These are phyloP conservation scores for Cercospora sp. DNA, from an alignment of 2,329 filamentous ascomycete genomes.

Conservation along the genomic window DNA sequence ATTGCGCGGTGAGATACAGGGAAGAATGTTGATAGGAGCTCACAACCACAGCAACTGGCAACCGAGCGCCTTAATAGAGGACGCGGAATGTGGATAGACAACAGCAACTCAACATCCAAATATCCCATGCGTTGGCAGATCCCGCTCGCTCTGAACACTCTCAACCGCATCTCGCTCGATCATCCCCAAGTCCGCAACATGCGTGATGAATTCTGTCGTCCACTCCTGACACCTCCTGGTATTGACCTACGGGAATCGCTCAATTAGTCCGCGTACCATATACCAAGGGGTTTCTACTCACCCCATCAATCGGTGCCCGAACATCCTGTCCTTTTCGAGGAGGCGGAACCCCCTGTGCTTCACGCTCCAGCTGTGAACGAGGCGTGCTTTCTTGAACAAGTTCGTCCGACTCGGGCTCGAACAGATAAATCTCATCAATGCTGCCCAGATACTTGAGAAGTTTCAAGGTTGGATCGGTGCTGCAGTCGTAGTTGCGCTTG, in stretches of 20 bases:
- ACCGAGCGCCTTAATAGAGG: too few relatives aligned
- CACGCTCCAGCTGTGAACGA: background rate
- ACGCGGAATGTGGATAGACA: background rate
- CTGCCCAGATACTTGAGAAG: background rate
- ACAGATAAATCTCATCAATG: background rate
- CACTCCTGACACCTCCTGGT: background rate
- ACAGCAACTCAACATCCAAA: background rate
- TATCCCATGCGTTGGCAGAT: background rate
- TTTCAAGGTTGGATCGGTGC: background rate
- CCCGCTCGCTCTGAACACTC: background rate
- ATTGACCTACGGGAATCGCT: background rate
- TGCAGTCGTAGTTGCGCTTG: conserved; percentile 3
- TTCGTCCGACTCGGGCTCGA: background rate
- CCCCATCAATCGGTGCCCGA: background rate
- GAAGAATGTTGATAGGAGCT: too few relatives aligned
- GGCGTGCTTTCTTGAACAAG: background rate
- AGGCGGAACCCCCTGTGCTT: background rate
- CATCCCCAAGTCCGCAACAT: background rate
- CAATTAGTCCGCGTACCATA: background rate
- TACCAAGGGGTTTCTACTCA: background rate
- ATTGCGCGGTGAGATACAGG: too few relatives aligned
- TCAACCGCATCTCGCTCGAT: background rate
- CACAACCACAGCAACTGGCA: too few relatives aligned
- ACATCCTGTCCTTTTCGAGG: background rate
- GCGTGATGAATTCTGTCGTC: background rate